phyloP scores from a whole-genome alignment of 1,139 yeast genomes.

The Suhomyces chickasaworum region DNA sequence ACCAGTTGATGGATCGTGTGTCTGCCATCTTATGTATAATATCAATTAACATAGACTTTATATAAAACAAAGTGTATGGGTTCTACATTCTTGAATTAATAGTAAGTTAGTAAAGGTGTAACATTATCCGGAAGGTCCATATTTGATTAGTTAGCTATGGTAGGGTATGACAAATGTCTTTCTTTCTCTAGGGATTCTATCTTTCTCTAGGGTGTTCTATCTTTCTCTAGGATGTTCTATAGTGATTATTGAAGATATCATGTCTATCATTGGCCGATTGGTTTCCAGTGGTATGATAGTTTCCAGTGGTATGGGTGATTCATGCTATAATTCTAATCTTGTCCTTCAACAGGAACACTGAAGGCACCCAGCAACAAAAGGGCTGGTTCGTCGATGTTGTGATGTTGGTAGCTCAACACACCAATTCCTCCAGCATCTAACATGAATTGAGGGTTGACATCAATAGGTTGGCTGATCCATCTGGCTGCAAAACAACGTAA shows the following conservation, averaged over 20 bases:
- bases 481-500: constrained; percentile 85
- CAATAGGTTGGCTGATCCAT: constrained; percentile 68
- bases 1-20: too few species aligned
- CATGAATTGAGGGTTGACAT: constrained; percentile 73
- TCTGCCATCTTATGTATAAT: neutral
- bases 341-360: constrained; percentile 61
- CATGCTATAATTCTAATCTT: too few species aligned
- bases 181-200: too few species aligned
- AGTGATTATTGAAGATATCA: neutral
- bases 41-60: neutral
- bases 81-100: too few species aligned
- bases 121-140: too few species aligned
- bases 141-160: too few species aligned
- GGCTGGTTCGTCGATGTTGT: constrained; percentile 84
- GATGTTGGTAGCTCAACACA: constrained; percentile 86
- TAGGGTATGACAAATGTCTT: too few species aligned
- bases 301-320: too few species aligned
- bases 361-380: constrained; percentile 79
- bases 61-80: too few species aligned
- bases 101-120: too few species aligned
- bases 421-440: constrained; percentile 97
- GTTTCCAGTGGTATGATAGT: neutral
- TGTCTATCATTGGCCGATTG: neutral
- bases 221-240: too few species aligned
- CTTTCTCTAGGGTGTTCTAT: too few species aligned